These are phyloP conservation scores for Amanita rimosa DNA, from an alignment of 768 basidiomycete genomes.

Conservation along the genomic window DNA sequence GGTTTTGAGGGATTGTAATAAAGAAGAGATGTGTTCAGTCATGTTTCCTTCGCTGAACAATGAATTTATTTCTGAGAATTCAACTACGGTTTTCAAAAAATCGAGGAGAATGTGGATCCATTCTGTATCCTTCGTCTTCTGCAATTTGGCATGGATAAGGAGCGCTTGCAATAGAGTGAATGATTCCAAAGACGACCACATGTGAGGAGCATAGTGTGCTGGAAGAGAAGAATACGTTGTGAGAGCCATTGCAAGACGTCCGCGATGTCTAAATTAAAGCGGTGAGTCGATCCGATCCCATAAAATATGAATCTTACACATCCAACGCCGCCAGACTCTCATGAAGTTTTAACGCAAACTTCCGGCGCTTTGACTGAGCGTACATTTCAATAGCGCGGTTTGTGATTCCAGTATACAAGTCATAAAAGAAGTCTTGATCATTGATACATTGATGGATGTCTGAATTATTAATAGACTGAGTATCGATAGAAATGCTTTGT, in stretches of 20 bases:
- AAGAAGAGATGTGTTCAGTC: conserved; percentile 34
- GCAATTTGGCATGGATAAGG: conserved; percentile 48
- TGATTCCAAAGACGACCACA: conserved; percentile 72
- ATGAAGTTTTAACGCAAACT: conserved; percentile 79
- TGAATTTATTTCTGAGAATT: conserved; percentile 39
- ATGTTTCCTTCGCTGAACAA: conserved; percentile 43
- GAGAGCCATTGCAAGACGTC: conserved; percentile 49
- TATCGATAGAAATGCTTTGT: conserved; percentile 12
- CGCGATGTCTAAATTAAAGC: conserved; percentile 44
- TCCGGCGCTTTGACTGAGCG: conserved; percentile 69
- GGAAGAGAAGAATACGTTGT: conserved; percentile 72
- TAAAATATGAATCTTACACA: conserved; percentile 42
- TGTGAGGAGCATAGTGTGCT: conserved; percentile 73
- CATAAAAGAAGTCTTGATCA: conserved; percentile 56
- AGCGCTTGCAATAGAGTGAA: conserved; percentile 70
- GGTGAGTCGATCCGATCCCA: neutral
- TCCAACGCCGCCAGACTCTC: conserved; percentile 84
- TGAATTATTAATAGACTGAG: conserved; percentile 38
- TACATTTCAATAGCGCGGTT: conserved; percentile 82
- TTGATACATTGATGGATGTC: conserved; percentile 50
- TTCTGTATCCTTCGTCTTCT: conserved; percentile 53
- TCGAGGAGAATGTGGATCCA: conserved; percentile 74
- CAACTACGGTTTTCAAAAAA: conserved; percentile 61
- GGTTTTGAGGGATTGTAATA: conserved; percentile 37
- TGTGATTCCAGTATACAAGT: conserved; percentile 62